phyloP scores from a whole-genome alignment of 31 red algal genomes.

The Endocladia muricata region DNA sequence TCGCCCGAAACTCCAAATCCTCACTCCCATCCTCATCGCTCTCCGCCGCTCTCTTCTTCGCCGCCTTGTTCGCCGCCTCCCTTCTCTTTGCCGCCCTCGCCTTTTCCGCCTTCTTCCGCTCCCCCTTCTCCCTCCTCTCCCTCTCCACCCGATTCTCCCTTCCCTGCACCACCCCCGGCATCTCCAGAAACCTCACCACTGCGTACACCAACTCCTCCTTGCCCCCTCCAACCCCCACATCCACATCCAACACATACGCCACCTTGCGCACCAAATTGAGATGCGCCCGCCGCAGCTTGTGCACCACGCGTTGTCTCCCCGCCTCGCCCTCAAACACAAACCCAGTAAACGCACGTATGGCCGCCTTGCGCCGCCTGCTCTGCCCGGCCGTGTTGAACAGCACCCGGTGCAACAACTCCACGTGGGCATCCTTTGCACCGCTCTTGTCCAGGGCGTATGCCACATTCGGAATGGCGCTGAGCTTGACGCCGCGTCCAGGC shows the following conservation, averaged over 20 bases:
- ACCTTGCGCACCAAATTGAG: slow-evolving; percentile 22
- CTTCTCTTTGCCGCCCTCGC: not conserved
- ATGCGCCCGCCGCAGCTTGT: slow-evolving; percentile 29
- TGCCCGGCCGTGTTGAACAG: slow-evolving; percentile 37
- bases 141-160: slow-evolving; percentile 13
- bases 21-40: slow-evolving; percentile 42
- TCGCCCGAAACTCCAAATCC: slow-evolving; percentile 32
- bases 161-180: slow-evolving; percentile 6
- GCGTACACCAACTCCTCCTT: slow-evolving; percentile 1
- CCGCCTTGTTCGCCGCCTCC: slow-evolving; percentile 11
- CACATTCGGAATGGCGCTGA: slow-evolving; percentile 30
- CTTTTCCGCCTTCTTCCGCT: slow-evolving; percentile 10
- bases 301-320: slow-evolving; percentile 11
- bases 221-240: not conserved
- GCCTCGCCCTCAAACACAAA: slow-evolving; percentile 24
- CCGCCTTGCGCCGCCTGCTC: not conserved
- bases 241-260: slow-evolving; percentile 26
- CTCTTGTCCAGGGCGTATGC: slow-evolving; percentile 9
- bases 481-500: slow-evolving; percentile 5
- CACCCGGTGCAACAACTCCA: slow-evolving; percentile 42
- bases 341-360: slow-evolving; percentile 30
- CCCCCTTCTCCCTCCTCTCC: not conserved
- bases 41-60: not conserved
- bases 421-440: slow-evolving; percentile 4
- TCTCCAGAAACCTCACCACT: slow-evolving; percentile 26